Conservation (phyloP, 2,329 filamentous ascomycete genomes). For the Penicillium sp. region DNA sequence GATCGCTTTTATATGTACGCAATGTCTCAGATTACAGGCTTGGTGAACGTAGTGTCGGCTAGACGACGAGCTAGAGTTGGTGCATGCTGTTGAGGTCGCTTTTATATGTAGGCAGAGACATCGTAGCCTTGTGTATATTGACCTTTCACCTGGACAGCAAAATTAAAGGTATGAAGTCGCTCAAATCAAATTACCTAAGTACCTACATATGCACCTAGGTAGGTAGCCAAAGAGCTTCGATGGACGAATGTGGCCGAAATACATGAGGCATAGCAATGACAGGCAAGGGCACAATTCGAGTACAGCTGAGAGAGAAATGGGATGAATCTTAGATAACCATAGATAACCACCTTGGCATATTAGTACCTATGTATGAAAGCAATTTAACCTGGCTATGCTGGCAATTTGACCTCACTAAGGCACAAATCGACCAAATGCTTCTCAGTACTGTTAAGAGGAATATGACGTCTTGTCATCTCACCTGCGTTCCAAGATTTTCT, state of each 20-base stretch:
- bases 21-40: not conserved
- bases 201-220: too few species aligned
- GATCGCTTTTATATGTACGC: not conserved
- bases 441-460: not conserved
- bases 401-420: not conserved
- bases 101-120: not conserved
- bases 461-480: not conserved
- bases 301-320: not conserved
- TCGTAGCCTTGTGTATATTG: not conserved
- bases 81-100: too few species aligned
- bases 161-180: not conserved
- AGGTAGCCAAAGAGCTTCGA: not conserved
- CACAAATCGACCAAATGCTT: not conserved
- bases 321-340: not conserved
- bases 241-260: not conserved
- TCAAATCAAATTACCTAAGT: not conserved
- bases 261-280: too few species aligned
- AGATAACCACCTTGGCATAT: too few species aligned
- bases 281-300: not conserved
- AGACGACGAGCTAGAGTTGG: not conserved
- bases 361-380: too few species aligned
- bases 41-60: too few species aligned
- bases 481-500: not conserved
- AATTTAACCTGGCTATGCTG: too few species aligned
- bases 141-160: not conserved